Base-by-base conservation (phyloP, 2,329 filamentous ascomycete species). In the Xylaria sp. region DNA sequence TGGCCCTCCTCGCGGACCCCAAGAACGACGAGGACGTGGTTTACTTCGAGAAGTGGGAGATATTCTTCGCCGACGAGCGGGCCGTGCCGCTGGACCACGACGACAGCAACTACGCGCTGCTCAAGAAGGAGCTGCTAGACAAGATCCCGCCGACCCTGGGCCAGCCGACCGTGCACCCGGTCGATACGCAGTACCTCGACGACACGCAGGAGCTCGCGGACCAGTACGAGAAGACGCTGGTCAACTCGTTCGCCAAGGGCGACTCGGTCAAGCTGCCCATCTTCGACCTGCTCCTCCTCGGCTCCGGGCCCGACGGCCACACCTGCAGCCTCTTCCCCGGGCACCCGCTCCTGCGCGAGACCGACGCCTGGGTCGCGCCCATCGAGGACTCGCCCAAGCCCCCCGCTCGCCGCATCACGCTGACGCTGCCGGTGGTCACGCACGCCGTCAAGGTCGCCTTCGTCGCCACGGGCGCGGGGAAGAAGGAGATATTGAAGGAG, bases 51-150 rank as follows among this genome's bases (percentile, higher is more conserved):
- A 91, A 90, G 73, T 99, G 94, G 94, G 90, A 97, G 69, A 91
- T 99, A 69, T 99, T 97, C 82, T 97, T 97, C 74, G 93, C 93
- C 69, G 94, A 99, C 72, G 94, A 99, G 81, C 90, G 94, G 69
- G 91, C 91, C 65, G 94, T 97, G 48, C 90, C 94, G 19, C 87
- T 97, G 64, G 87, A 94, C 73, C 89, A 97, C 76, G 82, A 85
- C 62, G 93, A 99, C 78, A 96, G 92, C 78, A 99, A 97, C 78
- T 96, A 97, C 76, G 85, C 79, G 57, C 85, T 97, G 41, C 77
- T 97, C 64, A 94, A 96, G 78, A 78, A 85, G 44, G 92, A 97
- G 76, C 81, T 97, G 46, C 80, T 99, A 59, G 88, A 92, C 77
- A 93, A 95, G 78, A 89, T 97, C 59, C 91, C 92, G 39, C 74